A percentile compares a stretch with the other conserved stretches of the same genome.
Evolutionary conservation across 169 alveolate genomes (phyloP).

Genomic region (Plasmodium knowlesi): DNA sequence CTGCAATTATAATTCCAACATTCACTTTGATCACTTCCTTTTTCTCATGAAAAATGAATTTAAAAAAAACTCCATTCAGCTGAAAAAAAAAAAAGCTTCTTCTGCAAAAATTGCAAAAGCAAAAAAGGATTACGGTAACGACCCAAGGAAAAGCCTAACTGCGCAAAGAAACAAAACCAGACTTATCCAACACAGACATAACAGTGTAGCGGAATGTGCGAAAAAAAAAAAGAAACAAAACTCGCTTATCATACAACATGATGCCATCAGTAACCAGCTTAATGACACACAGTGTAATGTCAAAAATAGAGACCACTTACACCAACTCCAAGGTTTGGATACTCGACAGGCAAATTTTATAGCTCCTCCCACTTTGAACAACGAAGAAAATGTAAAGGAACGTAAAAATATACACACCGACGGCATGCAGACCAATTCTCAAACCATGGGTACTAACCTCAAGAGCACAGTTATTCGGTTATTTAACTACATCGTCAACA

Average conservation of each 20-base stretch:
- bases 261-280: not conserved
- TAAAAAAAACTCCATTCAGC: constrained; percentile 19
- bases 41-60: constrained; percentile 70
- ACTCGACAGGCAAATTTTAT: constrained; percentile 24
- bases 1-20: constrained; percentile 46
- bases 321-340: not conserved
- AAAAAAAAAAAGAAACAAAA: constrained; percentile 28
- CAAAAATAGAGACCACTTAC: not conserved
- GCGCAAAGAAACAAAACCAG: not conserved
- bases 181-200: not conserved
- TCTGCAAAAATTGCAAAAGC: constrained; percentile 15
- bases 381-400: constrained; percentile 7
- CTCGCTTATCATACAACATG: constrained; percentile 11
- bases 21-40: constrained; percentile 56
- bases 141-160: not conserved
- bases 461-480: constrained; percentile 38
- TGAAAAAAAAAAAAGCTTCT: constrained; percentile 24
- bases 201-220: constrained; percentile 3
- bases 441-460: not conserved
- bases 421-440: not conserved
- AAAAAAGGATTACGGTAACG: constrained; percentile 16
- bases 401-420: not conserved
- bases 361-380: not conserved
- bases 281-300: constrained; percentile 1
- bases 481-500: constrained; percentile 49